Evolutionary conservation across 2,329 filamentous ascomycete species (phyloP).

Genomic region (Colletotrichum zoysiae): DNA sequence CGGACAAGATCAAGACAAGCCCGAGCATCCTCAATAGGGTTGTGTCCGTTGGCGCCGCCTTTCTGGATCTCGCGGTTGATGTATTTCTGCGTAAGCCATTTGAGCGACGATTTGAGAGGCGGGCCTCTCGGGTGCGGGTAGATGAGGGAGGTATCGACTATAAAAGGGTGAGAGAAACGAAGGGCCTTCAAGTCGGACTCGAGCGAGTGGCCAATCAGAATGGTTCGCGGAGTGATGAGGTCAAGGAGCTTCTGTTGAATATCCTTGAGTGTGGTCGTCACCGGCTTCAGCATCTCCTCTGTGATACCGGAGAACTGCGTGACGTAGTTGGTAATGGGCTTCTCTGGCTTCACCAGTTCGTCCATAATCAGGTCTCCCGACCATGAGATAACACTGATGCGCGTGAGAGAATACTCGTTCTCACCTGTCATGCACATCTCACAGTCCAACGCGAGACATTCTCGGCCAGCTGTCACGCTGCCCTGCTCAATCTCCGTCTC

Average conservation of each 20-base stretch:
- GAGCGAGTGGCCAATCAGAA: conserved; percentile 84
- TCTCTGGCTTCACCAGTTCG: conserved; percentile 89
- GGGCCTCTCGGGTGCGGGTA: conserved; percentile 92
- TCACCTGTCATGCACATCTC: conserved; percentile 96
- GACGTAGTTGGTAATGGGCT: conserved; percentile 92
- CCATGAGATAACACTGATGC: conserved; percentile 90
- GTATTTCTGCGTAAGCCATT: conserved; percentile 89
- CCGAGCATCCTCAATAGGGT: conserved; percentile 91
- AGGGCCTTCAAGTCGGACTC: conserved; percentile 88
- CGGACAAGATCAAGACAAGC: conserved; percentile 94
- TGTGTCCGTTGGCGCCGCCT: conserved; percentile 79
- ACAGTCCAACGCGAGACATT: conserved; percentile 88
- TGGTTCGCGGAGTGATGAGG: conserved; percentile 78
- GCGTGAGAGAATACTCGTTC: conserved; percentile 84
- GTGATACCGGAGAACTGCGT: conserved; percentile 96
- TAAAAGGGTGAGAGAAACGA: conserved; percentile 88
- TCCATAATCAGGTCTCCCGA: conserved; percentile 85
- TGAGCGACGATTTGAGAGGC: conserved; percentile 90
- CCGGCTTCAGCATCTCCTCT: conserved; percentile 80
- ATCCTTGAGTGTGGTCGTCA: conserved; percentile 86
- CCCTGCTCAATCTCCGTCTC: conserved; percentile 81
- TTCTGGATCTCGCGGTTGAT: conserved; percentile 90
- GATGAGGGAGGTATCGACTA: conserved; percentile 90
- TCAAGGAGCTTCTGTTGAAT: conserved; percentile 83
- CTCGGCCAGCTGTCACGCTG: conserved; percentile 84